Percentiles rank a stretch among this genome's conserved stretches.
Evolutionary conservation across 345 rosid genomes (phyloP).

Genomic region (Passiflora organensis): DNA sequence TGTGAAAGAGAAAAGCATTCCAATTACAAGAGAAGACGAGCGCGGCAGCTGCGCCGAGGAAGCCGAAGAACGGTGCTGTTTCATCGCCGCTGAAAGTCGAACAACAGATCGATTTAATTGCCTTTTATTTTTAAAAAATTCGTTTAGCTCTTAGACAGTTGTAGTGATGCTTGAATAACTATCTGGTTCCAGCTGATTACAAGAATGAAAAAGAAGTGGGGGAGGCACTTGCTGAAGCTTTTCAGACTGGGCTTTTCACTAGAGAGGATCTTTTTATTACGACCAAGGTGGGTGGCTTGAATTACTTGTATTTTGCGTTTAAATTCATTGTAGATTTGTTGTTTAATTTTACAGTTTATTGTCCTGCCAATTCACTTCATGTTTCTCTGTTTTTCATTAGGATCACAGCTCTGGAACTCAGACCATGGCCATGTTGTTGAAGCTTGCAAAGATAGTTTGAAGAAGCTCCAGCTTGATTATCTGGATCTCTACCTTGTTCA

Average conservation of each 20-base stretch:
- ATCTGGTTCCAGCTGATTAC: conserved; percentile 58
- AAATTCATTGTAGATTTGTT: not conserved
- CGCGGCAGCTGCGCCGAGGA: conserved; percentile 89
- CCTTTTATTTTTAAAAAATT: no score
- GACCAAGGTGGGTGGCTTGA: conserved; percentile 43
- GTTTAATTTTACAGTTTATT: not conserved
- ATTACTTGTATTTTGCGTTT: no score
- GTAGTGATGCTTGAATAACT: no score
- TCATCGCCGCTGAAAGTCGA: conserved; percentile 73
- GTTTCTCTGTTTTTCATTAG: not conserved
- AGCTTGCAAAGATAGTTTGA: conserved; percentile 82
- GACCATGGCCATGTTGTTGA: conserved; percentile 85
- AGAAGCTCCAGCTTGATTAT: conserved; percentile 82
- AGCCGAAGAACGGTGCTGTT: conserved; percentile 85
- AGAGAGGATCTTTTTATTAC: conserved; percentile 85
- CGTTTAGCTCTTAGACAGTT: no score
- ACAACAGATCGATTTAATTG: no score
- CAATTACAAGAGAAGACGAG: conserved; percentile 81
- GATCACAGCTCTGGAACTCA: conserved; percentile 84
- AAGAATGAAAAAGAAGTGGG: conserved; percentile 70
- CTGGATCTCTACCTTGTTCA: conserved; percentile 85
- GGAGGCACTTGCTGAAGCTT: conserved; percentile 63
- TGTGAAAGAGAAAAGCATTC: not conserved
- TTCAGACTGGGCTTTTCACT: conserved; percentile 54
- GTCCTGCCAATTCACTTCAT: not conserved